A percentile compares a stretch with the other conserved stretches of the same genome.
These are phyloP conservation scores for Podaxis sp. DNA, from an alignment of 768 basidiomycete genomes.

Conservation along the genomic window DNA sequence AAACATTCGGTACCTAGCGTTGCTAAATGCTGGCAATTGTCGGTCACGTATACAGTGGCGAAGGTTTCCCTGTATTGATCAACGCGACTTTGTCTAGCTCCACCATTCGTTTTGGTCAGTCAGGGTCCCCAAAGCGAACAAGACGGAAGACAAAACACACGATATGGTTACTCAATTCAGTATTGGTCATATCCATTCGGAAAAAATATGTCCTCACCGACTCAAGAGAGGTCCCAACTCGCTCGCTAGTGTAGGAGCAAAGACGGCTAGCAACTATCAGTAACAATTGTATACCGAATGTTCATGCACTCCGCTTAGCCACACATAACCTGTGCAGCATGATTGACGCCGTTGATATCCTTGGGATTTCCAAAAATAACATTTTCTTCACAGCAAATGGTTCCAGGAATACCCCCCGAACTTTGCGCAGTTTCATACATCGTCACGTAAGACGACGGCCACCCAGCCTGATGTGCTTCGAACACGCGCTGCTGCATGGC, in stretches of 20 bases:
- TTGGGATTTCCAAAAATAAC: conserved; percentile 1
- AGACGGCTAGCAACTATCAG: neutral
- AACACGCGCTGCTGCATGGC: neutral
- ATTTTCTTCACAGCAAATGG: neutral
- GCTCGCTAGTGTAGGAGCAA: neutral
- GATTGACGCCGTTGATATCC: neutral
- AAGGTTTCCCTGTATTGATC: neutral
- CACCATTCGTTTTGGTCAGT: neutral
- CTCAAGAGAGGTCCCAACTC: neutral
- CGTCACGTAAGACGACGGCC: neutral
- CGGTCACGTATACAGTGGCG: neutral
- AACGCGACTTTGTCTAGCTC: neutral
- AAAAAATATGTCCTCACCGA: neutral
- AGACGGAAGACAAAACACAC: neutral
- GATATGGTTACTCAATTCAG: neutral
- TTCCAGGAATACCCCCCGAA: neutral
- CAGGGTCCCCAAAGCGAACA: neutral
- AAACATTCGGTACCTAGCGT: neutral
- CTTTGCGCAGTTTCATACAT: neutral
- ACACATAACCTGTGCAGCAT: neutral
- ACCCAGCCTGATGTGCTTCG: neutral
- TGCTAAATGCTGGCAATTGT: neutral
- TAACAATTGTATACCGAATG: too few relatives aligned
- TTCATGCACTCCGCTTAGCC: neutral
- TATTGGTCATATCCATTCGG: neutral